Base-by-base conservation (phyloP, 2,329 filamentous ascomycete species). In the Botrytis aclada region DNA sequence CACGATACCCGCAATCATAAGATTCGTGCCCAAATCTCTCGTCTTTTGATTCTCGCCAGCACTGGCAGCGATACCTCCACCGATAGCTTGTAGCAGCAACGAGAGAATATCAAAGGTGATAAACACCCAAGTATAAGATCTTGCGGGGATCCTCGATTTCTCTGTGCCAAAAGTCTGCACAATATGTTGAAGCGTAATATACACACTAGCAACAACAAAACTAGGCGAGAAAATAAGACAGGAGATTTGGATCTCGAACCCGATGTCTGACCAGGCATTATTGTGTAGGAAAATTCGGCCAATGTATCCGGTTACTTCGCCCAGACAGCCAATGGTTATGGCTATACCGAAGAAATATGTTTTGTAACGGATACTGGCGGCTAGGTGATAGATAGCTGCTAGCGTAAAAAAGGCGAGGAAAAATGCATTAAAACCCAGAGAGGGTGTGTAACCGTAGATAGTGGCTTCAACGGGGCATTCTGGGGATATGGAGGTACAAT, bases 171-270 rank as follows among this genome's bases (percentile, higher is more conserved):
- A 78, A 14, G 72, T 70, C 16, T 74, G 69, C 32, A 77, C 72
- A 39, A 79, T 54, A 54, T 76, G 73, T 51, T 75, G 74, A 74
- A 91, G 85, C 5, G 87, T 89, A 39, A 91, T 84, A 82, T 91
- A 91, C 80, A 90, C 86, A 78, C 71, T 85, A 74, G 88, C 87
- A 81, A 88, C 89, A 80, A 89, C 83, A 74, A 90, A 85, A 45
- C 88, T 88, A 10, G 78, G 77, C 4, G 75, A 65, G 63, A 78
- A 74, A 34, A 76, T 76, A 1, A 78, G 58, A 65, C 76, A 78
- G 54, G 73, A 74, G 43, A 87, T 87, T 76, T 90, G 87, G 61
- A 87, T 84, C 80, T 88, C 82, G 81, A 78, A 79, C 20, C 74
- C 78, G 8, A 71, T 56, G 29, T 70, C 70, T 25, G 86, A 82